Evolutionary conservation across 768 basidiomycete species (phyloP).

Genomic region (Boletales sp.): DNA sequence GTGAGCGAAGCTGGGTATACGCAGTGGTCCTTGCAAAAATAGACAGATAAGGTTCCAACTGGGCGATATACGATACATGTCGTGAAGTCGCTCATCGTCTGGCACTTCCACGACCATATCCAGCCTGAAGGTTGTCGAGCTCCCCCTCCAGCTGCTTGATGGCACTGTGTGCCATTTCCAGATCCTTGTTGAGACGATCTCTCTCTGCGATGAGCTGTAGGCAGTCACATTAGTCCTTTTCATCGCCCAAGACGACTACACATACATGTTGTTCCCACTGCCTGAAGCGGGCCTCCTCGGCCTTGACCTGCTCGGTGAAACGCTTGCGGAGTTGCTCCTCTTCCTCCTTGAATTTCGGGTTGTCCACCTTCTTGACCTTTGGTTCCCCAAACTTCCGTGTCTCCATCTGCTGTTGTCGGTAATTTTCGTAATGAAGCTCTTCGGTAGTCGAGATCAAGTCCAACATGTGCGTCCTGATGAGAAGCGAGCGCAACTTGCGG

Average conservation of each 20-base stretch:
- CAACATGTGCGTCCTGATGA: conserved; percentile 98
- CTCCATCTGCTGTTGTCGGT: conserved; percentile 99
- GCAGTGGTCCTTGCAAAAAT: conserved; percentile 9
- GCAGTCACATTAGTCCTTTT: conserved; percentile 13
- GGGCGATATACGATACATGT: not conserved
- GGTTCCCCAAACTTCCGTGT: conserved; percentile 98
- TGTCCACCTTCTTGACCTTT: conserved; percentile 97
- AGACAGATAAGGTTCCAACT: conserved; percentile 2
- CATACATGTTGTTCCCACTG: conserved; percentile 98
- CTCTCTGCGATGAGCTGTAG: conserved; percentile 92
- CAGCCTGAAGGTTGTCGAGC: conserved; percentile 84
- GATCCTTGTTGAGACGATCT: conserved; percentile 97
- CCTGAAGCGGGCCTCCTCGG: conserved; percentile 95
- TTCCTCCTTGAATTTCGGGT: conserved; percentile 99
- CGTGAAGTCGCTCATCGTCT: conserved; percentile 20
- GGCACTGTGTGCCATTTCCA: conserved; percentile 86
- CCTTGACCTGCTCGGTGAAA: conserved; percentile 99
- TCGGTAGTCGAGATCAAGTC: conserved; percentile 96
- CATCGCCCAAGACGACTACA: conserved; percentile 1
- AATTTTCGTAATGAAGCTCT: conserved; percentile 96
- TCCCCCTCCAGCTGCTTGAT: conserved; percentile 92
- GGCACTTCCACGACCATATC: conserved; percentile 66
- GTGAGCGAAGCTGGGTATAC: conserved; percentile 26
- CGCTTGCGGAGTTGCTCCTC: conserved; percentile 95
- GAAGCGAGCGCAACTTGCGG: conserved; percentile 90